phyloP scores from a whole-genome alignment of 768 basidiomycete species.

The Suillus subaureus region DNA sequence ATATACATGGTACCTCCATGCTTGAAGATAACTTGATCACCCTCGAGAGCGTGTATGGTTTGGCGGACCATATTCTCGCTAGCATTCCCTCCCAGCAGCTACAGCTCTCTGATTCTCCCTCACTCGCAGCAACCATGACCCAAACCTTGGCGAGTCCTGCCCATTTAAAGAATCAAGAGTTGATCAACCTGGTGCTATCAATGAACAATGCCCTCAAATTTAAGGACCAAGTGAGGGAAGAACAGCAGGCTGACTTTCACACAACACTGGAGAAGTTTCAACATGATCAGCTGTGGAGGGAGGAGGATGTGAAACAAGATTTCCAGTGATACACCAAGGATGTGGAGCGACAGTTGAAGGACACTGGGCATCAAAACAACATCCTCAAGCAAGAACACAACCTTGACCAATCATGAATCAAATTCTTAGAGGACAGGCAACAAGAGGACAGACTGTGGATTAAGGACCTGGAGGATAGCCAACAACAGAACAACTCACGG shows the following conservation, averaged over 20 bases:
- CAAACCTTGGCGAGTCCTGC: background rate
- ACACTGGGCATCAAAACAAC: background rate
- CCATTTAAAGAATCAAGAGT: background rate
- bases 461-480: background rate
- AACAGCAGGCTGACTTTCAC: background rate
- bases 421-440: background rate
- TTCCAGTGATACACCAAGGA: conserved; percentile 1
- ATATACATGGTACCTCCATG: background rate
- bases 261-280: background rate
- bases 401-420: background rate
- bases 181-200: background rate
- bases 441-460: background rate
- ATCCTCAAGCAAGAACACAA: background rate
- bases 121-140: background rate
- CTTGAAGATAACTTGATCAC: background rate
- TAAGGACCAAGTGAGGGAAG: background rate
- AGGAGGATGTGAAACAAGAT: background rate
- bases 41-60: background rate
- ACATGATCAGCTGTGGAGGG: background rate
- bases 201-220: background rate
- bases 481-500: background rate
- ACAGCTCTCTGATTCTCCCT: background rate
- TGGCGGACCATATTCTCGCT: background rate
- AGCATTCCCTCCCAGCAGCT: background rate
- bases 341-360: background rate